phyloP scores from a whole-genome alignment of 345 rosid genomes.

The Aquilaria sinensis region DNA sequence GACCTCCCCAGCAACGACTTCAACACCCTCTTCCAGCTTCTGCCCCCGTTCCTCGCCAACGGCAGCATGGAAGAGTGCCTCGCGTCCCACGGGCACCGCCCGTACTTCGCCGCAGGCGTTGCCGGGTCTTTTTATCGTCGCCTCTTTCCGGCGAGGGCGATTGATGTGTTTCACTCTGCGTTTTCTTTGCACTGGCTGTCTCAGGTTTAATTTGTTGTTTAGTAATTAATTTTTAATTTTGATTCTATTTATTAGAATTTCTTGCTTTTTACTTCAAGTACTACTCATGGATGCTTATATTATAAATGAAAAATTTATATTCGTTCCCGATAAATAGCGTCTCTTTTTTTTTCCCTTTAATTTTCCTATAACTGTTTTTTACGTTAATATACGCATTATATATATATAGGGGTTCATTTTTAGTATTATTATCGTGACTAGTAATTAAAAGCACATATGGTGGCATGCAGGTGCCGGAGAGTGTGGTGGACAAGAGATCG shows the following conservation, averaged over 20 bases:
- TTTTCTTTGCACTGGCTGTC: conserved; percentile 98
- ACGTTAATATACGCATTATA: no score
- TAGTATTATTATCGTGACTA: not conserved
- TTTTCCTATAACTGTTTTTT: no score
- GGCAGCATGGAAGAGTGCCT: conserved; percentile 87
- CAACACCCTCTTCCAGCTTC: conserved; percentile 89
- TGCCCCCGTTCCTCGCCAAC: conserved; percentile 53
- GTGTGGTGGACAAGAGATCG: conserved; percentile 63
- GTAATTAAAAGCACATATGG: not conserved
- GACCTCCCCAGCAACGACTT: conserved; percentile 95
- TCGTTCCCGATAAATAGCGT: conserved; percentile 12
- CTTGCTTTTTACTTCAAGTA: no score
- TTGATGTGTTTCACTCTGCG: conserved; percentile 83
- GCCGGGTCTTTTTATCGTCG: conserved; percentile 89
- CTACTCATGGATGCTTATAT: no score
- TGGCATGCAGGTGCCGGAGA: conserved; percentile 64
- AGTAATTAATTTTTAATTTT: not conserved
- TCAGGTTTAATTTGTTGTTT: conserved; percentile 38
- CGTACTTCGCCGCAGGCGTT: conserved; percentile 78
- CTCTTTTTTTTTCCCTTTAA: no score
- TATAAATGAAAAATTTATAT: not conserved
- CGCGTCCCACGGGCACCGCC: conserved; percentile 63
- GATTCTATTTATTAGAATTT: not conserved
- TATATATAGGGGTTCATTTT: not conserved
- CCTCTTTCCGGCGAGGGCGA: conserved; percentile 73